Evolutionary conservation across 306 rosid genomes (phyloP).

Genomic region (Castanea crenata): DNA sequence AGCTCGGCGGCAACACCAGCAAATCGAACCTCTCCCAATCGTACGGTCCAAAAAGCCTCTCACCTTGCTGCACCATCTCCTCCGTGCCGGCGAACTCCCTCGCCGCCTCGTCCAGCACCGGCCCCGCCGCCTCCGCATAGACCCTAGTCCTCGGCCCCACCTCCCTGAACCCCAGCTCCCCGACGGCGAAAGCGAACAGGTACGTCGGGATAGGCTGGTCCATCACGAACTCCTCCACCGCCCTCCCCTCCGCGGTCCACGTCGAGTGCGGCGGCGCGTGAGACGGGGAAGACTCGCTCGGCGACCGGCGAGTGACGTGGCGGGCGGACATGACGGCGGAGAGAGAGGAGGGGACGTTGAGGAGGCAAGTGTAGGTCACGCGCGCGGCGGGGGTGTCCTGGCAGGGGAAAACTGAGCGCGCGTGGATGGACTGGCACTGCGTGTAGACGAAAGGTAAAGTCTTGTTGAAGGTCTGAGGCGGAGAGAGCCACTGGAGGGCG

Average conservation of each 20-base stretch:
- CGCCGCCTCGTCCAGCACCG: conserved; percentile 64
- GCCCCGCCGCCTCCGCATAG: conserved; percentile 60
- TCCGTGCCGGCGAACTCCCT: conserved; percentile 75
- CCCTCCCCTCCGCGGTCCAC: conserved; percentile 64
- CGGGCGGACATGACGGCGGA: conserved; percentile 83
- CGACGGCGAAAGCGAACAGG: conserved; percentile 82
- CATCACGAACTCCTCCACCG: conserved; percentile 90
- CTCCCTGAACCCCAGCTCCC: conserved; percentile 69
- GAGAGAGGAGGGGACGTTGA: conserved; percentile 60
- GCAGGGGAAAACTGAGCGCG: conserved; percentile 80
- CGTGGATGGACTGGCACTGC: conserved; percentile 92
- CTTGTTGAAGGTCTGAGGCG: conserved; percentile 76
- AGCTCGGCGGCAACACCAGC: conserved; percentile 89
- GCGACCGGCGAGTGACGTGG: conserved; percentile 47
- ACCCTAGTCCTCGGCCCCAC: conserved; percentile 92
- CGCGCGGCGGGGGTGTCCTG: conserved; percentile 95
- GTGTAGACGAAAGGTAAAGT: conserved; percentile 76
- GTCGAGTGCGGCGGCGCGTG: conserved; percentile 21
- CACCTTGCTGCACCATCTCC: conserved; percentile 82
- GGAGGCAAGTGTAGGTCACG: conserved; percentile 44
- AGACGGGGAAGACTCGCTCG: background rate
- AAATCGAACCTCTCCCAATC: conserved; percentile 92
- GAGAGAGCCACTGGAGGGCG: conserved; percentile 86
- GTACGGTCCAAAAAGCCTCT: conserved; percentile 68
- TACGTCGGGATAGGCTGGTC: conserved; percentile 89